Percentiles rank a stretch among this genome's conserved stretches.
Conservation (phyloP, 2,329 filamentous ascomycete genomes). For the Penicillium concentricum region DNA sequence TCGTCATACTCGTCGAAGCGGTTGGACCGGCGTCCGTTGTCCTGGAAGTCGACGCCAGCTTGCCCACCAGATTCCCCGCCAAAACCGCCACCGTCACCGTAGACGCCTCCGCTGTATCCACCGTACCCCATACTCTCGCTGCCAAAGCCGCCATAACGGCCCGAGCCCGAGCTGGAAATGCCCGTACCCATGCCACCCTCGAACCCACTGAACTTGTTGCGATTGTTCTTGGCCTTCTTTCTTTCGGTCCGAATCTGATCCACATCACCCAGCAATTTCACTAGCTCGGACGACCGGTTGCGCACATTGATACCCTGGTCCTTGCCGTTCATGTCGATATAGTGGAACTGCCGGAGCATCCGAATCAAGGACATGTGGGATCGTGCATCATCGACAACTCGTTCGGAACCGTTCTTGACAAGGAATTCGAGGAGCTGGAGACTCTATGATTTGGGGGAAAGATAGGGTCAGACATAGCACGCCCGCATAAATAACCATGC, state of each 20-base stretch:
- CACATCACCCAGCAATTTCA: conserved; percentile 81
- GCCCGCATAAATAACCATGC: neutral
- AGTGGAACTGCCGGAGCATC: conserved; percentile 98
- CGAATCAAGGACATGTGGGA: conserved; percentile 93
- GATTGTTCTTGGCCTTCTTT: conserved; percentile 87
- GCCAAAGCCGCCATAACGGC: conserved; percentile 86
- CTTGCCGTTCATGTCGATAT: conserved; percentile 92
- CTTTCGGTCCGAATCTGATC: conserved; percentile 56
- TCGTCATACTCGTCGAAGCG: conserved; percentile 97
- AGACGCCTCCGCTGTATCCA: conserved; percentile 72
- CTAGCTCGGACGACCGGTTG: conserved; percentile 92
- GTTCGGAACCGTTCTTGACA: conserved; percentile 96
- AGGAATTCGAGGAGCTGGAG: conserved; percentile 95
- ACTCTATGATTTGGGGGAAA: conserved; percentile 43
- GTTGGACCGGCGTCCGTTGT: conserved; percentile 62
- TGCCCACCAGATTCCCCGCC: conserved; percentile 19
- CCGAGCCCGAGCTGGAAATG: conserved; percentile 53
- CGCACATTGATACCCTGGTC: conserved; percentile 97
- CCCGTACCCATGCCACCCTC: conserved; percentile 71
- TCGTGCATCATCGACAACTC: conserved; percentile 94
- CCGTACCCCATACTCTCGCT: conserved; percentile 69
- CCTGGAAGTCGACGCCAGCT: conserved; percentile 59
- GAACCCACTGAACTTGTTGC: conserved; percentile 93
- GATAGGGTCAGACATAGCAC: neutral
- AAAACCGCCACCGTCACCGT: conserved; percentile 41